Base-by-base conservation (phyloP, 306 rosid species). In the Trichosanthes truncata region DNA sequence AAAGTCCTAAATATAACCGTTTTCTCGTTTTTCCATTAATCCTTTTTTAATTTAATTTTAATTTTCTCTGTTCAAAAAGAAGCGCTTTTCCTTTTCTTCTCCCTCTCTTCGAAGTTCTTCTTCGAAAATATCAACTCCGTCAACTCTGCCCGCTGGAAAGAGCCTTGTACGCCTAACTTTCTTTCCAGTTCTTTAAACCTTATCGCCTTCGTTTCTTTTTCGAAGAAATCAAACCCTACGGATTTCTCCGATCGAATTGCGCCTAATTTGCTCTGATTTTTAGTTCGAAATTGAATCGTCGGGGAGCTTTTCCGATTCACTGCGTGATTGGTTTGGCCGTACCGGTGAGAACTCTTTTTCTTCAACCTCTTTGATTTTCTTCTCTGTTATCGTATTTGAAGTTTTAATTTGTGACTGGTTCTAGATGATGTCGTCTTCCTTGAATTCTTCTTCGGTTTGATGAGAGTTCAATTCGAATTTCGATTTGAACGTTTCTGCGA, bases 1-100 rank as follows among this genome's bases (percentile, higher is more conserved):
- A 4, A 38, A 55, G 80, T 77, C 56, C 53, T 60, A 38, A 77
- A 38, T 21, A 15, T 55, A 77, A 77, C 80, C 80, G 80, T 56
- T 77, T 36, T 77, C 25, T 60, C 38, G 23, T 29, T 74, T 74
- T 76, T 6, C 29, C 8, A 69, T 71, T 43, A 71, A 71, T 13
- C 55, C 1, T 1, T 7, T 76, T 77, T 35, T 46, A 52, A 12
- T 38, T 76, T 77, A 57, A 31, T 76, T 56, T 36, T 76, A 33
- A 53, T 76, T 40, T 57, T 59, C 23, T 35, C 7, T 45, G 23
- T 74, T 46, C 7, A 26, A 74, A 74, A 74, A 46, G 36, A 45
- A 45, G 40, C 40, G 69, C 69, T 57, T 43, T 55, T 77, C 23
- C 71, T 11, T 57, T 38, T 77, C 77, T 56, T 77, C 68, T 33